Conservation (phyloP, 2,329 filamentous ascomycete species). For the Aspergillus clavatus region DNA sequence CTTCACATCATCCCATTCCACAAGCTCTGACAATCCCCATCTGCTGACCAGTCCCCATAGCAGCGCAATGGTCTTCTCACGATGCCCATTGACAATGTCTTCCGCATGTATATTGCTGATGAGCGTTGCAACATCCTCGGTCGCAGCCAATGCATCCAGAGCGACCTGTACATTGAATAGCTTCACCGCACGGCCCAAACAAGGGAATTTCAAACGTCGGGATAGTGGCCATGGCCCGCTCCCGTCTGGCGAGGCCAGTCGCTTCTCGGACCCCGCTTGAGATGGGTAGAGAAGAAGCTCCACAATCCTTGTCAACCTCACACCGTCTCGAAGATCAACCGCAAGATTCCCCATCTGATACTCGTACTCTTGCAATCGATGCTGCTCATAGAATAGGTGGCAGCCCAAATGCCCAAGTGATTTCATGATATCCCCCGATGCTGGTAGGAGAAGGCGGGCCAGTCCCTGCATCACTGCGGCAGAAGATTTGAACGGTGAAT, state of each 20-base stretch:
- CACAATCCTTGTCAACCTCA: slow-evolving; percentile 55
- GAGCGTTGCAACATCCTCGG: slow-evolving; percentile 39
- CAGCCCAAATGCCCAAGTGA: slow-evolving; percentile 55
- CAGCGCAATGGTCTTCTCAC: slow-evolving; percentile 59
- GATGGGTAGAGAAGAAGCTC: slow-evolving; percentile 52
- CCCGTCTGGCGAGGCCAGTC: slow-evolving; percentile 34
- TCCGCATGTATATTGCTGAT: slow-evolving; percentile 47
- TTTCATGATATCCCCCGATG: slow-evolving; percentile 54
- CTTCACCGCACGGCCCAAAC: slow-evolving; percentile 52
- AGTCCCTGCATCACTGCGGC: slow-evolving; percentile 49
- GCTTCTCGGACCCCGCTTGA: slow-evolving; percentile 34
- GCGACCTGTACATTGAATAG: slow-evolving; percentile 57
- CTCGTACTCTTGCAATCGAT: slow-evolving; percentile 54
- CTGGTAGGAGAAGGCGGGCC: slow-evolving; percentile 52
- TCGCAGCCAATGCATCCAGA: slow-evolving; percentile 47
- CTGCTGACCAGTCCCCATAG: slow-evolving; percentile 57
- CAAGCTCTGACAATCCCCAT: slow-evolving; percentile 50
- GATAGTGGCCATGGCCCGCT: slow-evolving; percentile 47
- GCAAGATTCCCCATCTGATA: slow-evolving; percentile 58
- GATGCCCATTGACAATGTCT: slow-evolving; percentile 60
- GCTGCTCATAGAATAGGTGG: slow-evolving; percentile 51
- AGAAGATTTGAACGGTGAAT: slow-evolving; percentile 55
- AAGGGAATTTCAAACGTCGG: slow-evolving; percentile 55
- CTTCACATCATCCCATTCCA: slow-evolving; percentile 52
- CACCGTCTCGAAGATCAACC: slow-evolving; percentile 58